Evolutionary conservation across 73 alveolate genomes (phyloP).

Genomic region (Paramecium sexaurelia): DNA sequence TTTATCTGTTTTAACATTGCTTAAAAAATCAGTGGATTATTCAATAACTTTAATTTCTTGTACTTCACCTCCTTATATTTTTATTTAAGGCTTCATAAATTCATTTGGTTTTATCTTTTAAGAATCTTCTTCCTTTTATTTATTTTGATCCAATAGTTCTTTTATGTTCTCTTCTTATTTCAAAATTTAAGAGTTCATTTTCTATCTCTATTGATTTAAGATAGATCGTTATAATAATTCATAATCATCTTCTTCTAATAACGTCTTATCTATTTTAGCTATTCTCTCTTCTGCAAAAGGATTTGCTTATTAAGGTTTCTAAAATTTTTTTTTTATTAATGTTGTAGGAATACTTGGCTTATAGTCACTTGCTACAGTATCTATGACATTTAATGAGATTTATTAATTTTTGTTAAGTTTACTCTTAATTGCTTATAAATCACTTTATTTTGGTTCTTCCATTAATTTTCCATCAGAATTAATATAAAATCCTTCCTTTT

Average conservation of each 20-base stretch:
- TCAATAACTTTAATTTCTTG: slow-evolving; percentile 5
- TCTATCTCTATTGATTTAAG: background rate
- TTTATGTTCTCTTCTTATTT: background rate
- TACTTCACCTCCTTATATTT: background rate
- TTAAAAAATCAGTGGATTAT: slow-evolving; percentile 24
- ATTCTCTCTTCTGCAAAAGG: background rate
- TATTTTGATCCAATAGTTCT: background rate
- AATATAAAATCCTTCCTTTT: slow-evolving; percentile 43
- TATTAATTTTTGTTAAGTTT: background rate
- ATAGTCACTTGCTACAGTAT: slow-evolving; percentile 3
- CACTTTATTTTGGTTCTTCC: background rate
- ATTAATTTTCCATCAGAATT: background rate
- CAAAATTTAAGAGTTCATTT: background rate
- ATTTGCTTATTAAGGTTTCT: background rate
- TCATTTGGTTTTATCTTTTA: background rate
- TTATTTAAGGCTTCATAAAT: background rate
- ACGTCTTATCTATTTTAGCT: background rate
- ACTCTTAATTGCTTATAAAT: background rate
- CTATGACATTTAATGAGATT: background rate
- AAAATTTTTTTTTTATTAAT: slow-evolving; percentile 6
- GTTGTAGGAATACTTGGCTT: slow-evolving; percentile 29
- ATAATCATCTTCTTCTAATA: slow-evolving; percentile 41
- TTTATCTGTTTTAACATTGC: slow-evolving; percentile 39
- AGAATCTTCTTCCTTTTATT: background rate
- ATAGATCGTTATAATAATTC: background rate